Percentiles rank a stretch among this genome's conserved stretches.
phyloP scores from a whole-genome alignment of 1,139 yeast genomes.

The Meyerozyma elateridarum region DNA sequence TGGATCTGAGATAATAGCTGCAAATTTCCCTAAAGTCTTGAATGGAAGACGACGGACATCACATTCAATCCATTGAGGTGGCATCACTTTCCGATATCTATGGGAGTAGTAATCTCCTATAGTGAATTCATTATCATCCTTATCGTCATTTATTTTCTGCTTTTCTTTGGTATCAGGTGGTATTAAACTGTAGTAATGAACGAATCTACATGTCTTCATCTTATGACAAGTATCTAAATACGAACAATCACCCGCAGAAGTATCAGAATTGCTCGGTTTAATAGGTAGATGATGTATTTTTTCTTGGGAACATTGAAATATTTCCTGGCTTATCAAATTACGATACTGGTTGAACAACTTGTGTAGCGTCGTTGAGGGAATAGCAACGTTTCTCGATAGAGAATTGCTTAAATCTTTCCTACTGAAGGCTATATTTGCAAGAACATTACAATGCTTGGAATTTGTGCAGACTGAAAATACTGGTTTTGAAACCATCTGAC shows the following conservation, averaged over 20 bases:
- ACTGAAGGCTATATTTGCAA: conserved; percentile 25
- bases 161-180: conserved; percentile 27
- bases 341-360: conserved; percentile 15
- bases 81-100: conserved; percentile 25
- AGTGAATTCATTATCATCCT: conserved; percentile 39
- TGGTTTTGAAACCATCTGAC: conserved; percentile 33
- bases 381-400: conserved; percentile 10
- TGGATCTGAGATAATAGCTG: conserved; percentile 81
- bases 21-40: conserved; percentile 69
- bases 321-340: conserved; percentile 21
- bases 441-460: conserved; percentile 35
- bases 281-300: conserved; percentile 65
- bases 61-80: conserved; percentile 84
- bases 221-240: conserved; percentile 92
- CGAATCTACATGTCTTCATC: conserved; percentile 70
- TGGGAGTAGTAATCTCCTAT: conserved; percentile 52
- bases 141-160: conserved; percentile 10
- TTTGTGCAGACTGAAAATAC: conserved; percentile 54
- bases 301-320: conserved; percentile 36
- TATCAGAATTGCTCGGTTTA: conserved; percentile 52
- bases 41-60: conserved; percentile 75
- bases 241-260: conserved; percentile 82
- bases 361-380: conserved; percentile 9
- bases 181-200: conserved; percentile 67
- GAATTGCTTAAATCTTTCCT: conserved; percentile 16